Percentiles rank a stretch among this genome's conserved stretches.
Conservation (phyloP, 805 yeast species). For the Brettanomyces naardenensis region DNA sequence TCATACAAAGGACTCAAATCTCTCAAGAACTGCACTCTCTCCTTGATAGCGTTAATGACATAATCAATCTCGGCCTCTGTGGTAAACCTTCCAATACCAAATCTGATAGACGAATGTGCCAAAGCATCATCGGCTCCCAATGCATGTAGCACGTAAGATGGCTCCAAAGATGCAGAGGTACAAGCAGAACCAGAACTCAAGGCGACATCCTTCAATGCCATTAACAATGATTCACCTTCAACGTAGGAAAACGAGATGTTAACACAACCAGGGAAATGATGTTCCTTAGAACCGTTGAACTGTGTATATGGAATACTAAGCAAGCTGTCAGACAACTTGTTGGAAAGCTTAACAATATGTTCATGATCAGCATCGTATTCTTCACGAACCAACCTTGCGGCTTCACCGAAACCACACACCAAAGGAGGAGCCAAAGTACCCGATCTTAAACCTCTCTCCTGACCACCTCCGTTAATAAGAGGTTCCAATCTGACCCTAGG, state of each 20-base stretch:
- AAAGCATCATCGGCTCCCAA: constrained; percentile 96
- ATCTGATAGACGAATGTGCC: constrained; percentile 97
- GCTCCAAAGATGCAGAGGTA: constrained; percentile 97
- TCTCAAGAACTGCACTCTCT: constrained; percentile 85
- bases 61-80: constrained; percentile 95
- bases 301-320: constrained; percentile 82
- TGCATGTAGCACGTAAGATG: constrained; percentile 93
- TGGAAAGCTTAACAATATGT: constrained; percentile 65
- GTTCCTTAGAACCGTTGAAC: constrained; percentile 73
- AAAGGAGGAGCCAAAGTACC: constrained; percentile 98
- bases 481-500: constrained; percentile 98
- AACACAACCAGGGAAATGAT: constrained; percentile 88
- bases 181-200: constrained; percentile 96
- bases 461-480: constrained; percentile 95
- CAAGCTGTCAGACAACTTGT: constrained; percentile 64
- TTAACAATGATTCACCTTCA: constrained; percentile 94
- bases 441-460: constrained; percentile 94
- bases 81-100: constrained; percentile 95
- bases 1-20: constrained; percentile 96
- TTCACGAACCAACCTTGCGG: constrained; percentile 71
- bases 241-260: constrained; percentile 95
- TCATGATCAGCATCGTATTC: constrained; percentile 69
- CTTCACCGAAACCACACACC: constrained; percentile 95
- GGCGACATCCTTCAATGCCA: constrained; percentile 97
- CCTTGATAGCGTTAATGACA: constrained; percentile 79